Base-by-base conservation (phyloP, 164 flowering plant species). In the Santalum album region DNA sequence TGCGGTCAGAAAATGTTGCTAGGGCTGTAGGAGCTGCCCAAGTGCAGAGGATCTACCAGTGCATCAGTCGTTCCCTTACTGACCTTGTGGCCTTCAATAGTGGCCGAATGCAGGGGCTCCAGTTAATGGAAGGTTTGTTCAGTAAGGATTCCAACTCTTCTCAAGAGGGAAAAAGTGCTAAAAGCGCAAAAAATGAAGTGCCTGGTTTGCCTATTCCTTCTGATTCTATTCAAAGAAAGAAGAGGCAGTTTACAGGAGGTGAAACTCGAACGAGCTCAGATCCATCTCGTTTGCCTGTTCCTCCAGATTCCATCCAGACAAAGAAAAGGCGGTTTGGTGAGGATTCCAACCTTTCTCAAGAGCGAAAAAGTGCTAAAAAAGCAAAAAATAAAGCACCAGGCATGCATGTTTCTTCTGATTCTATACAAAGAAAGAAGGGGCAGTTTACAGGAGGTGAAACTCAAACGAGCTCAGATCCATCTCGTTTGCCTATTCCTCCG, bases 1-100 rank as follows among this genome's bases (percentile, higher is more conserved):
- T 75, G 40, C 69, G 64, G 44, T 69, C 82, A 32, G 64, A 76
- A 54, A 83, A 83, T 69, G 69, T 75, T 40, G 77, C 86, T 6
- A 73, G 89, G 68, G 72, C 80, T 12, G 83, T 80, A 14, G 73
- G 74, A 35, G 36, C 14, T 46, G 43, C 23, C 25, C 60, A 69
- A 60, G 51, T 62, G 29, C 54, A 59, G 48, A 61, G 53, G 55
- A 80, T 83, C 25, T 71, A 78, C 57, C 50, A 60, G 48, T 75
- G 76, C 61, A 72, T 83, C 56, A 53, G 65, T 18, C 25, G 42
- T 15, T 67, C 85, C 35, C 58, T 78, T 46, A 21, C 19, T 18
- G 47, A 63, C n/a, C 35, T 83, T 17, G 43, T 43, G 23, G 49
- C 59, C 27, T 83, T 74, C 60, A 59, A 53, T 46, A 53, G 63